Evolutionary conservation across 441 rosid genomes (phyloP).

Genomic region (Daphne laureola): DNA sequence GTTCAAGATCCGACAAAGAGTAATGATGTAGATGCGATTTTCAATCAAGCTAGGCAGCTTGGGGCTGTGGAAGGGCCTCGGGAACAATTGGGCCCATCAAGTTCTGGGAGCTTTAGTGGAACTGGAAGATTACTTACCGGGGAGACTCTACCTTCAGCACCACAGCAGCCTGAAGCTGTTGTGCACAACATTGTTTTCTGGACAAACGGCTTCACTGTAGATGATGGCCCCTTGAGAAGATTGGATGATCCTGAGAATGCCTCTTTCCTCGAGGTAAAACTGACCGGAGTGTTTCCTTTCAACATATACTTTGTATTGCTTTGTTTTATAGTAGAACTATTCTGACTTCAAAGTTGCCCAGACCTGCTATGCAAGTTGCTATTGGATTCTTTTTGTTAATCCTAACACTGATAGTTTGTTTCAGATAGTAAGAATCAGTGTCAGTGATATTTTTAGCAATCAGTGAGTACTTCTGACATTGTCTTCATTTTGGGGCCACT

Average conservation of each 20-base stretch:
- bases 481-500: conserved; percentile 13
- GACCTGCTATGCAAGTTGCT: too few relatives aligned
- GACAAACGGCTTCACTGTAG: conserved; percentile 90
- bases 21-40: conserved; percentile 84
- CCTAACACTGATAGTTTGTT: too few relatives aligned
- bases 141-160: conserved; percentile 57
- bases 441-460: background rate
- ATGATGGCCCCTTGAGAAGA: conserved; percentile 87
- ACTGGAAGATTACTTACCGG: conserved; percentile 88
- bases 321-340: too few relatives aligned
- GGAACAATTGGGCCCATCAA: conserved; percentile 55
- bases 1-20: conserved; percentile 88
- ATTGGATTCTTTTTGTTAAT: background rate
- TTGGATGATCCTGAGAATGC: conserved; percentile 95
- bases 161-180: conserved; percentile 79
- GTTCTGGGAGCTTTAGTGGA: conserved; percentile 79
- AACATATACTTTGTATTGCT: background rate
- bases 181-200: conserved; percentile 85
- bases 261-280: conserved; percentile 75
- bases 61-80: conserved; percentile 91
- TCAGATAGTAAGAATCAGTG: background rate
- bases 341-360: background rate
- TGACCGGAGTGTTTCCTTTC: background rate
- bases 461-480: background rate
- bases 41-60: conserved; percentile 77